phyloP scores from a whole-genome alignment of 257 asterid species.

The Plantago elongata region DNA sequence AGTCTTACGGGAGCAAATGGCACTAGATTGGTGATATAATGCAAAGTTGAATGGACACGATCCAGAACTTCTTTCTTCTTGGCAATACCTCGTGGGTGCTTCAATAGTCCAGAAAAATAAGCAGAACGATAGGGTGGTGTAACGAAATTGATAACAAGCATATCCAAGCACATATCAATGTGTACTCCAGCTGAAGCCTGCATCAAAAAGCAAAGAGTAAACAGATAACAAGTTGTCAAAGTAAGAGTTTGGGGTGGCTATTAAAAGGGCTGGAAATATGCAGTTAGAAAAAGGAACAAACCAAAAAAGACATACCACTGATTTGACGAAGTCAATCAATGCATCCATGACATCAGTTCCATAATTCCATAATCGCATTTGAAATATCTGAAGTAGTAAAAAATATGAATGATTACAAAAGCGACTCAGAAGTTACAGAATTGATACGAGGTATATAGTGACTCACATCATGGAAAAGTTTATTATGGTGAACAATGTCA shows the following conservation, averaged over 20 bases:
- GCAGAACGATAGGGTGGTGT: constrained; percentile 39
- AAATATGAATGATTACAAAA: constrained; percentile 9
- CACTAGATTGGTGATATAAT: constrained; percentile 54
- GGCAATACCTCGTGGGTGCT: constrained; percentile 51
- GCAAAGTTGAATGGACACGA: constrained; percentile 68
- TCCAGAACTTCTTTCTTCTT: constrained; percentile 74
- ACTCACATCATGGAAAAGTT: constrained; percentile 75
- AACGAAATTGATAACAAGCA: constrained; percentile 73
- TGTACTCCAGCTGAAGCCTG: constrained; percentile 81
- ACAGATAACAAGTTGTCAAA: no score
- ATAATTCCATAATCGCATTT: constrained; percentile 84
- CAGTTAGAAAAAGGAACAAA: no score
- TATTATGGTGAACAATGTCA: constrained; percentile 53
- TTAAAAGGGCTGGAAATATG: no score
- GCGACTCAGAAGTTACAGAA: not conserved
- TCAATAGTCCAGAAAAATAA: constrained; percentile 39
- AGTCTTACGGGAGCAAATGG: constrained; percentile 80
- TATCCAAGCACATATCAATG: constrained; percentile 75
- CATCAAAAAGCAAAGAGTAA: not conserved
- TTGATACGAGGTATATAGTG: not conserved
- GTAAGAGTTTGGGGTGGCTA: no score
- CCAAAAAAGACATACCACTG: constrained; percentile 48
- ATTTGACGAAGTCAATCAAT: constrained; percentile 49
- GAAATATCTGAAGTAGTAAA: constrained; percentile 46
- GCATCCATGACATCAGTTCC: constrained; percentile 83